These are phyloP conservation scores for Rusavskia elegans DNA, from an alignment of 495 filamentous ascomycete genomes.

Conservation along the genomic window DNA sequence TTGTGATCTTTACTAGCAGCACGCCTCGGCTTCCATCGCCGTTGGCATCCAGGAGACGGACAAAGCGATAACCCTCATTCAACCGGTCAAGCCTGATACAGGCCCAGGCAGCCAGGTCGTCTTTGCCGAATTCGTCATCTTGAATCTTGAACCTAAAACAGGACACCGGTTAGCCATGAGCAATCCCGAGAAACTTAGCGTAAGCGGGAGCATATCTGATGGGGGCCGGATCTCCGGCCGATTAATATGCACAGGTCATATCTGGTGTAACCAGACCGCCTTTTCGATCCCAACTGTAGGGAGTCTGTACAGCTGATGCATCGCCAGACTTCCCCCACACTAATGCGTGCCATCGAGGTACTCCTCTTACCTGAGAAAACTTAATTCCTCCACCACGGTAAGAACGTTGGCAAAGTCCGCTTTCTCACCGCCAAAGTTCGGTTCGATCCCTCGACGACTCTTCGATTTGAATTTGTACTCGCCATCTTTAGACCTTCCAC, in stretches of 20 bases:
- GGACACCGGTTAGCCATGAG: too few relatives aligned
- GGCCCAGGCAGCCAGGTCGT: slow-evolving; percentile 71
- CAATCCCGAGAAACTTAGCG: too few relatives aligned
- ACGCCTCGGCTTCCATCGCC: slow-evolving; percentile 46
- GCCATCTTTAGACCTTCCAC: slow-evolving; percentile 21
- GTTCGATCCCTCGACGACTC: slow-evolving; percentile 40
- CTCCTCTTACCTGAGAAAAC: slow-evolving; percentile 56
- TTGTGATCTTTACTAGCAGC: slow-evolving; percentile 53
- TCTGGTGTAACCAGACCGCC: neutral
- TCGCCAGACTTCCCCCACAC: neutral
- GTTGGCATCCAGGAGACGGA: slow-evolving; percentile 51
- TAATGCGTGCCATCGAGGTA: neutral
- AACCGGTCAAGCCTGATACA: slow-evolving; percentile 73
- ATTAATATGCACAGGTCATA: neutral
- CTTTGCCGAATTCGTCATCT: slow-evolving; percentile 62
- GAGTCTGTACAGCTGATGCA: too few relatives aligned
- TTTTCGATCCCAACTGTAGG: neutral
- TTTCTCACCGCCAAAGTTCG: slow-evolving; percentile 42
- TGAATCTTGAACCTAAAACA: slow-evolving; percentile 60
- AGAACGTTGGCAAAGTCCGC: slow-evolving; percentile 43
- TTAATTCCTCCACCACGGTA: slow-evolving; percentile 59
- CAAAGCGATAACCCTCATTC: slow-evolving; percentile 54
- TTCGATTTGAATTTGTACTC: slow-evolving; percentile 60
- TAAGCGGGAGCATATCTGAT: neutral
- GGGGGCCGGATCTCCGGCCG: too few relatives aligned